phyloP scores from a whole-genome alignment of 805 yeast species.

The Kodamaea leandrae region DNA sequence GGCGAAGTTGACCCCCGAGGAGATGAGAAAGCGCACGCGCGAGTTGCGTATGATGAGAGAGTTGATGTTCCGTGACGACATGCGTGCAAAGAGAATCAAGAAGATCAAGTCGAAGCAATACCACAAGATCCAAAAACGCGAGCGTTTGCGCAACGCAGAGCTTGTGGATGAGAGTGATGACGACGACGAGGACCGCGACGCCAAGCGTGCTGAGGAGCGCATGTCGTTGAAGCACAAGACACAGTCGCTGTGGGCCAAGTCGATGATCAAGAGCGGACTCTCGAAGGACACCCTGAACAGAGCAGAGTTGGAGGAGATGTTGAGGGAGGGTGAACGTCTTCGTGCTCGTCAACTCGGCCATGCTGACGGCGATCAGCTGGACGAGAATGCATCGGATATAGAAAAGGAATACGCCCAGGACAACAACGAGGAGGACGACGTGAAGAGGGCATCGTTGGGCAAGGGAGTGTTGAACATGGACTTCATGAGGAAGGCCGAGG shows the following conservation, averaged over 20 bases:
- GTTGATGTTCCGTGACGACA: slow-evolving; percentile 92
- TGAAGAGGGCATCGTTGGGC: slow-evolving; percentile 48
- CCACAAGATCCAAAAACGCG: slow-evolving; percentile 83
- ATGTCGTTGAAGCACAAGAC: slow-evolving; percentile 90
- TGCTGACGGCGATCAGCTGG: slow-evolving; percentile 54
- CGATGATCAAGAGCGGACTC: slow-evolving; percentile 86
- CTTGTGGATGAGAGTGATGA: slow-evolving; percentile 56
- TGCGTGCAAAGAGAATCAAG: slow-evolving; percentile 84
- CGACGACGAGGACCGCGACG: slow-evolving; percentile 66
- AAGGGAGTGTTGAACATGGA: slow-evolving; percentile 94
- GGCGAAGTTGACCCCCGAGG: slow-evolving; percentile 78
- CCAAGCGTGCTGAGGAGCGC: slow-evolving; percentile 83
- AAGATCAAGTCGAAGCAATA: slow-evolving; percentile 92
- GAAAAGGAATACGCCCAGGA: slow-evolving; percentile 38
- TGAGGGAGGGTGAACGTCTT: slow-evolving; percentile 78
- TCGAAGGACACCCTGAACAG: slow-evolving; percentile 81
- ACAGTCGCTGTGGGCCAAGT: slow-evolving; percentile 85
- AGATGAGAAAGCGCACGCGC: slow-evolving; percentile 68
- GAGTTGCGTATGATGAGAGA: slow-evolving; percentile 93
- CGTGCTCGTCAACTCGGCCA: slow-evolving; percentile 69
- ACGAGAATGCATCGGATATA: slow-evolving; percentile 49
- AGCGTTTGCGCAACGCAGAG: slow-evolving; percentile 64
- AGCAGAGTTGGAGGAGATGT: slow-evolving; percentile 91
- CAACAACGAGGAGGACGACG: slow-evolving; percentile 34
- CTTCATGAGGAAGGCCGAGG: slow-evolving; percentile 89